phyloP scores from a whole-genome alignment of 2,329 filamentous ascomycete species.

The Verticillium longisporum region DNA sequence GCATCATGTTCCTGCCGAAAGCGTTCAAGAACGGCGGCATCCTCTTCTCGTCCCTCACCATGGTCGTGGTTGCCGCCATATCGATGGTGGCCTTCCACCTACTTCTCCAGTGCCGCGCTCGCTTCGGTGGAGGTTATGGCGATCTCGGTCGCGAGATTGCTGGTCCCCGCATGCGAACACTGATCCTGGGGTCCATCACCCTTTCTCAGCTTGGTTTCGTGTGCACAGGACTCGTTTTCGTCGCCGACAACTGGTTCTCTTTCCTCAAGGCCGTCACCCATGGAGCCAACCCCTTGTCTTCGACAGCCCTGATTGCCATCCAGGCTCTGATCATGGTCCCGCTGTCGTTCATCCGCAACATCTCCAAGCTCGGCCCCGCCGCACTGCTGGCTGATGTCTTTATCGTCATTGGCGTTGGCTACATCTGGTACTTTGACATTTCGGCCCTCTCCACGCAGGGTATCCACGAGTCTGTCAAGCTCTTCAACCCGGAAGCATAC shows the following conservation, averaged over 20 bases:
- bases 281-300: constrained; percentile 41
- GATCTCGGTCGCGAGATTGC: constrained; percentile 63
- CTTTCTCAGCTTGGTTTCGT: constrained; percentile 74
- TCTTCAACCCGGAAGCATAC: constrained; percentile 64
- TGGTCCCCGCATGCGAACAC: constrained; percentile 53
- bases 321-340: constrained; percentile 61
- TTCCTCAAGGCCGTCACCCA: constrained; percentile 58
- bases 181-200: constrained; percentile 65
- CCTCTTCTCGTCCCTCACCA: constrained; percentile 63
- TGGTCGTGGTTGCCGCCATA: constrained; percentile 57
- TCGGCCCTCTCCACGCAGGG: constrained; percentile 46
- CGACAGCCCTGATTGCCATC: constrained; percentile 55
- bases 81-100: constrained; percentile 68
- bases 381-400: constrained; percentile 66
- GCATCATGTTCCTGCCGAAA: constrained; percentile 76
- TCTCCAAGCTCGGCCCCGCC: constrained; percentile 64
- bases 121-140: constrained; percentile 64
- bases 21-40: constrained; percentile 74
- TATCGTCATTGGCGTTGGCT: constrained; percentile 62
- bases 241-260: constrained; percentile 64
- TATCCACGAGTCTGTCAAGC: constrained; percentile 51
- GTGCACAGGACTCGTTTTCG: constrained; percentile 71
- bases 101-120: constrained; percentile 58
- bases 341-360: constrained; percentile 64
- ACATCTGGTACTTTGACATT: constrained; percentile 70